Evolutionary conservation across 2,329 filamentous ascomycete genomes (phyloP).

Genomic region (Exophiala sp.): DNA sequence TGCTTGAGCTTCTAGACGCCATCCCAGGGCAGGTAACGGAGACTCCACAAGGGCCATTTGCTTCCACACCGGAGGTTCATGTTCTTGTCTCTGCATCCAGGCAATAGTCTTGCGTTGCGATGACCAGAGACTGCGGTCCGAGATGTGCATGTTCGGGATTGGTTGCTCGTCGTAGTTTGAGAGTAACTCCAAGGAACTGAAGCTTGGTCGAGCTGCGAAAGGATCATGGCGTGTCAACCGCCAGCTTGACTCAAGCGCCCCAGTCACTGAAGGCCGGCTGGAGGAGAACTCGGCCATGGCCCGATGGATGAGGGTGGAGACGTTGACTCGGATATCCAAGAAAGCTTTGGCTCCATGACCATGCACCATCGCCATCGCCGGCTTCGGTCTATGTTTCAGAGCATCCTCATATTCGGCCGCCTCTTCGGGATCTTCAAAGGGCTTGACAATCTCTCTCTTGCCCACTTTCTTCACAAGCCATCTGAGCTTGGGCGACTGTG

Average conservation of each 20-base stretch:
- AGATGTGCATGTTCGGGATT: not conserved
- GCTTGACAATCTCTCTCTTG: slow-evolving; percentile 32
- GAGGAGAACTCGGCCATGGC: slow-evolving; percentile 35
- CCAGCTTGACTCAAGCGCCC: slow-evolving; percentile 6
- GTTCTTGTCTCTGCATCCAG: slow-evolving; percentile 58
- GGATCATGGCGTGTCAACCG: slow-evolving; percentile 24
- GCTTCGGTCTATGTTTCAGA: slow-evolving; percentile 44
- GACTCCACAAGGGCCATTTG: slow-evolving; percentile 56
- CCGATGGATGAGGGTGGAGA: slow-evolving; percentile 41
- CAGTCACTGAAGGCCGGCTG: slow-evolving; percentile 20
- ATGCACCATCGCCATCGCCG: slow-evolving; percentile 37
- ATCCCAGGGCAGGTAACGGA: slow-evolving; percentile 46
- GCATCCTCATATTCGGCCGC: slow-evolving; percentile 48
- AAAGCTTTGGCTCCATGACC: slow-evolving; percentile 1
- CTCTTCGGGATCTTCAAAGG: slow-evolving; percentile 48
- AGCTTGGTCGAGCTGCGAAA: slow-evolving; percentile 8
- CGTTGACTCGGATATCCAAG: slow-evolving; percentile 37
- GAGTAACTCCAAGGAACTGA: slow-evolving; percentile 5
- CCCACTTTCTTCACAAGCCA: slow-evolving; percentile 23
- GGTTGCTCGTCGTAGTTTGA: slow-evolving; percentile 4
- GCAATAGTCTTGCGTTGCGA: slow-evolving; percentile 51
- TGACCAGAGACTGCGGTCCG: slow-evolving; percentile 37
- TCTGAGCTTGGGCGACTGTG: slow-evolving; percentile 10
- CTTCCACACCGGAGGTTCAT: slow-evolving; percentile 37
- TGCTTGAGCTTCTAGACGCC: slow-evolving; percentile 51